Conservation (phyloP, 2,329 filamentous ascomycete species). For the Elsinoe perseae region DNA sequence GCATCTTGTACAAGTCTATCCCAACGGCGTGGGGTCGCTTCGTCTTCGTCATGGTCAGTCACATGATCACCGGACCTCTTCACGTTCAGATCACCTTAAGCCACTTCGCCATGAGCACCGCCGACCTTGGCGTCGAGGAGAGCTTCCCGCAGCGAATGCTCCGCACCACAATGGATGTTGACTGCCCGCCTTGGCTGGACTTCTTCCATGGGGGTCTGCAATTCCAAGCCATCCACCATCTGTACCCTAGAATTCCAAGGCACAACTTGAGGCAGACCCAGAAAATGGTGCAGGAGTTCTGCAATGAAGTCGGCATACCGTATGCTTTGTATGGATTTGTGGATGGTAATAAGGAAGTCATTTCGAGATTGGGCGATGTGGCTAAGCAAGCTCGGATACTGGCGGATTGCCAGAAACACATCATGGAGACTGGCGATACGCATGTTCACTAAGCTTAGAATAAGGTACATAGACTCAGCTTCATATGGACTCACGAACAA, state of each 20-base stretch:
- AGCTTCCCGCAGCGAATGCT: conserved; percentile 88
- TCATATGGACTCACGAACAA: no score
- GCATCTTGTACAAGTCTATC: conserved; percentile 53
- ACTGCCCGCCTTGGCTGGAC: conserved; percentile 80
- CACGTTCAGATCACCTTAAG: conserved; percentile 88
- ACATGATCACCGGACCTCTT: conserved; percentile 71
- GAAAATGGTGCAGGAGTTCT: conserved; percentile 71
- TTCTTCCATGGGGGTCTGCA: conserved; percentile 84
- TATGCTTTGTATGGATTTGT: conserved; percentile 83
- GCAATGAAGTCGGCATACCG: conserved; percentile 70
- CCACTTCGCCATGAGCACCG: conserved; percentile 85
- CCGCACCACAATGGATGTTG: conserved; percentile 87
- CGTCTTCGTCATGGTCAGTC: conserved; percentile 64
- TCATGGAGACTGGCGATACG: conserved; percentile 32
- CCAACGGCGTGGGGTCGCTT: conserved; percentile 53
- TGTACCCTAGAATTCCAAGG: conserved; percentile 74
- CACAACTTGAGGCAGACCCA: conserved; percentile 74
- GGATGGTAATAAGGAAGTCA: conserved; percentile 72
- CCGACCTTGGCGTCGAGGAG: conserved; percentile 73
- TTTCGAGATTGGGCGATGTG: conserved; percentile 68
- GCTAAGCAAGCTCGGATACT: conserved; percentile 38
- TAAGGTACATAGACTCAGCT: neutral
- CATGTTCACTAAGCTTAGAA: conserved; percentile 3
- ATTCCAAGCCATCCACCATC: conserved; percentile 81
- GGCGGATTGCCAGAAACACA: conserved; percentile 31